Evolutionary conservation across 257 asterid genomes (phyloP).

Genomic region (Asclepias syriaca): DNA sequence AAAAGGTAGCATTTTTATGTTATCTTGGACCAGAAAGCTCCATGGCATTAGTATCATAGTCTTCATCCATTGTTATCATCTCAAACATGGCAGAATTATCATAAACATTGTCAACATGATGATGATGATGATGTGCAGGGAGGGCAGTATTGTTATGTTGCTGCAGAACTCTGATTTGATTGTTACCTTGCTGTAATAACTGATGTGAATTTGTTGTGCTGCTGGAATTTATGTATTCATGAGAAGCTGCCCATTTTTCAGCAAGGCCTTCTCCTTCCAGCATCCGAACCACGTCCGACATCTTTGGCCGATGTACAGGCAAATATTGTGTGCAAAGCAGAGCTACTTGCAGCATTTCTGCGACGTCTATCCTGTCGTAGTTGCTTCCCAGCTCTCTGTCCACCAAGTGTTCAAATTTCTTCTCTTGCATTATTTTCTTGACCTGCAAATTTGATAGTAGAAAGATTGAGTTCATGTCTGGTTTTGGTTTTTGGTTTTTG

Average conservation of each 20-base stretch:
- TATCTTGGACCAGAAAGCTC: constrained; percentile 98
- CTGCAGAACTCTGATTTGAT: constrained; percentile 14
- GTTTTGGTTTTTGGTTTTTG: too few relatives aligned
- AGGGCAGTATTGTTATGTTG: constrained; percentile 4
- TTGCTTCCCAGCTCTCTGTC: constrained; percentile 63
- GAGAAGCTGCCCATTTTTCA: constrained; percentile 94
- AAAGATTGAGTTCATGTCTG: too few relatives aligned
- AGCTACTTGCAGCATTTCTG: constrained; percentile 97
- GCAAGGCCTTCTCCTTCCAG: constrained; percentile 96
- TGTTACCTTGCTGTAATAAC: constrained; percentile 12
- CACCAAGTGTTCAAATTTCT: constrained; percentile 57
- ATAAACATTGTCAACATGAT: constrained; percentile 35
- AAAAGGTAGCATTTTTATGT: constrained; percentile 1
- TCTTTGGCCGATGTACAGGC: constrained; percentile 80
- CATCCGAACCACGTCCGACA: constrained; percentile 92
- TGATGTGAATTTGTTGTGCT: constrained; percentile 29
- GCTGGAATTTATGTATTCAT: constrained; percentile 31
- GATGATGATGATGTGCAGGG: constrained; percentile 11
- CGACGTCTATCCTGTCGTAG: constrained; percentile 69
- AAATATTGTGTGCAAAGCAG: constrained; percentile 80
- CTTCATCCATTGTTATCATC: constrained; percentile 67
- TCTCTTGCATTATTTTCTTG: constrained; percentile 63
- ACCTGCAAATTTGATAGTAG: constrained; percentile 38
- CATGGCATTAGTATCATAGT: constrained; percentile 82
- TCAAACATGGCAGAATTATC: constrained; percentile 63